Evolutionary conservation across 208 protist genomes (phyloP).

Genomic region (Crithidia fasciculata): DNA sequence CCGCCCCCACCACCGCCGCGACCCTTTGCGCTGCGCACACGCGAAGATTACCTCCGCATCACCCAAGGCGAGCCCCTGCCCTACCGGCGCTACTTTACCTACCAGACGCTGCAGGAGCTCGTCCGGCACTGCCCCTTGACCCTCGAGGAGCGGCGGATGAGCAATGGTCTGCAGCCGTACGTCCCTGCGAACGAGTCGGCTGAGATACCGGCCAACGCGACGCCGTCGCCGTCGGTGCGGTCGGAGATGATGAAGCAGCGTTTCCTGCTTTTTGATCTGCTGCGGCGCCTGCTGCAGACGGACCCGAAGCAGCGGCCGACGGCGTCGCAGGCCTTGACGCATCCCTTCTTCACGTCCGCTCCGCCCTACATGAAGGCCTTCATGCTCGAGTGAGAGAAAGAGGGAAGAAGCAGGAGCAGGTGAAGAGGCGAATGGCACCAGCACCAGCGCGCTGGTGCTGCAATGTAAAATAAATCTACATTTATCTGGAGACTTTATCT

Average conservation of each 20-base stretch:
- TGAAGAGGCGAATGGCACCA: background rate
- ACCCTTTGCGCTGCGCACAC: conserved; percentile 14
- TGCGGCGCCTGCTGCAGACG: conserved; percentile 63
- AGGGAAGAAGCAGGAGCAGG: background rate
- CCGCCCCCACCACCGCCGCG: background rate
- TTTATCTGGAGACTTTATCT: background rate
- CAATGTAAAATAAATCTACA: background rate
- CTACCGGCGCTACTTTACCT: conserved; percentile 70
- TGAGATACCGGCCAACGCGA: conserved; percentile 18
- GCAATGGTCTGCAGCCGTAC: conserved; percentile 50
- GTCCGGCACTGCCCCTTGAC: conserved; percentile 70
- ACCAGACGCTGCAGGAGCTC: conserved; percentile 70
- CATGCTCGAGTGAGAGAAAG: conserved; percentile 22
- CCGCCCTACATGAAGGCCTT: conserved; percentile 60
- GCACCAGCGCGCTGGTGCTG: background rate
- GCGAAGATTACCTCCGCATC: conserved; percentile 30
- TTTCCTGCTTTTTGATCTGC: conserved; percentile 74
- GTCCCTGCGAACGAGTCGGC: conserved; percentile 22
- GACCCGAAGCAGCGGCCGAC: conserved; percentile 59
- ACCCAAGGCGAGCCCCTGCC: conserved; percentile 40
- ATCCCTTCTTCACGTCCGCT: conserved; percentile 71
- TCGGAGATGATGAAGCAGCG: conserved; percentile 79
- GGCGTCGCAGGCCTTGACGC: conserved; percentile 60
- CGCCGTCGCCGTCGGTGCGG: conserved; percentile 27
- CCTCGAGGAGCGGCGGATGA: conserved; percentile 67